phyloP scores from a whole-genome alignment of 441 rosid species.

The Populus hybrid region DNA sequence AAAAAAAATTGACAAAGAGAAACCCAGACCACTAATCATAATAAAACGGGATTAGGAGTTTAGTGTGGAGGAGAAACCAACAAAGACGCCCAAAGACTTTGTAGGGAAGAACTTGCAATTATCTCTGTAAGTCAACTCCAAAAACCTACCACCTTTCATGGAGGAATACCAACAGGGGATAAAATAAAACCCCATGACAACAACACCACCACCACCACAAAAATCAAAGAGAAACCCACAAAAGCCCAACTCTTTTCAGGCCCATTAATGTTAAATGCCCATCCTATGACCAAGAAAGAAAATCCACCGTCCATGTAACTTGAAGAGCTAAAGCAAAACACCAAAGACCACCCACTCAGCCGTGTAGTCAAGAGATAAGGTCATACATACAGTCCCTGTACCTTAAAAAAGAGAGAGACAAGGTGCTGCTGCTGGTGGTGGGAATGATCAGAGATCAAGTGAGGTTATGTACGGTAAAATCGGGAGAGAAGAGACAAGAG shows the following conservation, averaged over 20 bases:
- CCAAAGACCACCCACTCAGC: not conserved
- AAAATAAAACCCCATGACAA: conserved; percentile 8
- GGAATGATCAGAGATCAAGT: not conserved
- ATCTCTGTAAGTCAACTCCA: conserved; percentile 62
- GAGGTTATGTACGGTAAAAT: not conserved
- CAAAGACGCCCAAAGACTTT: conserved; percentile 20
- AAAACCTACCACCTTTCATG: conserved; percentile 77
- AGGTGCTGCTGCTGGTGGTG: not conserved
- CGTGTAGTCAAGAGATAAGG: not conserved
- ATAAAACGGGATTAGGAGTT: conserved; percentile 1
- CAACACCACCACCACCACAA: conserved; percentile 5
- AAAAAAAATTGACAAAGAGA: not conserved
- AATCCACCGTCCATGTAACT: conserved; percentile 3
- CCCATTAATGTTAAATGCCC: conserved; percentile 33
- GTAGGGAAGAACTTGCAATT: conserved; percentile 22
- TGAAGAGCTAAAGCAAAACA: not conserved
- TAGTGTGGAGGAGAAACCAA: conserved; percentile 15
- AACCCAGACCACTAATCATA: conserved; percentile 2
- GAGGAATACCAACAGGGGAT: conserved; percentile 12
- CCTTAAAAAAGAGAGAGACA: conserved; percentile 23
- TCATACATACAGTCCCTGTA: conserved; percentile 18
- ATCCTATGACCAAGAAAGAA: conserved; percentile 20
- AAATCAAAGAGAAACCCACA: conserved; percentile 32
- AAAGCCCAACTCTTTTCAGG: conserved; percentile 24
- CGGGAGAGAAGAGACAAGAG: not conserved